Percentiles rank a stretch among this genome's conserved stretches.
phyloP scores from a whole-genome alignment of 805 yeast genomes.

The Sugiyamaella boreocaroliniensis region DNA sequence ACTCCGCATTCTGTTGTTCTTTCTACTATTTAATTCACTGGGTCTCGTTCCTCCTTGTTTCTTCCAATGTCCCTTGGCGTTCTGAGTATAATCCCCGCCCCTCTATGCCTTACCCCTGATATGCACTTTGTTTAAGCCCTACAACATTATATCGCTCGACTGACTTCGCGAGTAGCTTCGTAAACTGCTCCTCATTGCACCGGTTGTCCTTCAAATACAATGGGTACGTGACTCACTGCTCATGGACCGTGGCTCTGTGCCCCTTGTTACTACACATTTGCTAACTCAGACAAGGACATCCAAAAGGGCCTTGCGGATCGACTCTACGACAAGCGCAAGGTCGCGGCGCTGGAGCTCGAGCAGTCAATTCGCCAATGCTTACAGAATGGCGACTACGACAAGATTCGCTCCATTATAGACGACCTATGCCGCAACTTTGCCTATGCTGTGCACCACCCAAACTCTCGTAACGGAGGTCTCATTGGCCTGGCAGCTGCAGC shows the following conservation, averaged over 20 bases:
- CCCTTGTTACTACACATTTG: background rate
- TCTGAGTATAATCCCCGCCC: background rate
- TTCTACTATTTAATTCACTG: too few species aligned
- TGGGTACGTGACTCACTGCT: background rate
- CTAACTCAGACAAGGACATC: constrained; percentile 48
- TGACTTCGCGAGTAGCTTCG: too few species aligned
- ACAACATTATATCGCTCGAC: too few species aligned
- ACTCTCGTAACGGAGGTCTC: constrained; percentile 90
- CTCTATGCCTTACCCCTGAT: background rate
- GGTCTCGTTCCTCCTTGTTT: too few species aligned
- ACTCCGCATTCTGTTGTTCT: too few species aligned
- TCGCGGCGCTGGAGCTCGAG: constrained; percentile 63
- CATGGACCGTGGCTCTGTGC: background rate
- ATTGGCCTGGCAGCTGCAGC: constrained; percentile 95
- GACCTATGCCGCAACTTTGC: constrained; percentile 74
- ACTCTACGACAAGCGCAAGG: constrained; percentile 68
- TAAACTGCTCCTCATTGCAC: background rate
- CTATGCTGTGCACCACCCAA: constrained; percentile 75
- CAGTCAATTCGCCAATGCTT: constrained; percentile 65
- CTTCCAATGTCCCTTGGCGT: too few species aligned
- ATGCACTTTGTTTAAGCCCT: background rate
- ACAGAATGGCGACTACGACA: constrained; percentile 52
- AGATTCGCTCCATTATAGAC: constrained; percentile 54
- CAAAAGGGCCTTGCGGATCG: constrained; percentile 66
- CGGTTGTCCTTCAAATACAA: background rate